Evolutionary conservation across 768 basidiomycete genomes (phyloP), one percentile per base, ranked within the genome.

Genomic region (Astraeus odoratus): DNA sequence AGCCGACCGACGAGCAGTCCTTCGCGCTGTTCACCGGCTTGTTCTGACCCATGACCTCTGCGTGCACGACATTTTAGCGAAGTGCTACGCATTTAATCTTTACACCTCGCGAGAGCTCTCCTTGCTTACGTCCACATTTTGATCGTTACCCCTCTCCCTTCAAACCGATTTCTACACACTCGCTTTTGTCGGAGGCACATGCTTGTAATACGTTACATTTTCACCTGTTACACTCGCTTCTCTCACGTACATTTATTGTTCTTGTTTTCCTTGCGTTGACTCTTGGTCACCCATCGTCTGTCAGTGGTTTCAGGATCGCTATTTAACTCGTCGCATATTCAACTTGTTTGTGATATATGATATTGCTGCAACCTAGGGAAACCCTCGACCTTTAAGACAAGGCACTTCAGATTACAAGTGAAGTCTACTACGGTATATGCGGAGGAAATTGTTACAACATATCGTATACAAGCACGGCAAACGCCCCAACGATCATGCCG

Each of bases 401-500:
- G 30, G n/a, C 12, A n/a, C 12, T 6, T 29, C 27, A 42, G 20
- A 16, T 38, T 16, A n/a, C 38, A 26, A 10, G 41, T 23, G 20
- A 25, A 20, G 12, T 34, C 4, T 31, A 20, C 18, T 22, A 26
- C 19, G 31, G 15, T n/a, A 9, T 19, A 12, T 19, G 20, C 3
- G 30, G 43, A 15, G 37, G 39, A 39, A 26, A 20, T 16, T 37
- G 44, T 60, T 65, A 67, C 46, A 75, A 66, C 76, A 86, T 80
- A 53, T 89, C 88, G 48, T 80, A 80, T 23, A 75, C 80, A 43
- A 97, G 69, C 26, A 95, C 73, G 2, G 76, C 83, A 58, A 97
- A 97, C 2, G 91, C 93, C 9, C 75, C 67, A 9, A 91, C 76
- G 52, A 97, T 95, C 55, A 82, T 74, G 16, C 77, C 76, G 41